A percentile compares a stretch with the other conserved stretches of the same genome.
Conservation (phyloP, 192 early-diverging fungal genomes). For the Entophlyctis helioformis region DNA sequence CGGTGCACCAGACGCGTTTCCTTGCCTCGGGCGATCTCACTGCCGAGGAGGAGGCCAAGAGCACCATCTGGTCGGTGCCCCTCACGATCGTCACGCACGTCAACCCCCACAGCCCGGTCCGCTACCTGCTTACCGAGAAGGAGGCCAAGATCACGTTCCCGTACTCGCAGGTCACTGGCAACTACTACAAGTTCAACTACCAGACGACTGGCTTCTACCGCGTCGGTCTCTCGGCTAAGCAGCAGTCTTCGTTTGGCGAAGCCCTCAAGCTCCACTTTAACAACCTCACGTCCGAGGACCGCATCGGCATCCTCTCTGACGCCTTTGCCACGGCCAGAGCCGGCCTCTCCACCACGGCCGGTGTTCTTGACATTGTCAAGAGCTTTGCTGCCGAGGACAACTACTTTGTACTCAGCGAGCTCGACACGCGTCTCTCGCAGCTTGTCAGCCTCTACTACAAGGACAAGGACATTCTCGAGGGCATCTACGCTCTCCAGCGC, state of each 20-base stretch:
- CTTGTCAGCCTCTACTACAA: constrained; percentile 57
- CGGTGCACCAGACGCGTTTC: constrained; percentile 72
- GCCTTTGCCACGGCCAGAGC: constrained; percentile 62
- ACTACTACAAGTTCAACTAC: constrained; percentile 79
- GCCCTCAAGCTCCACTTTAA: constrained; percentile 34
- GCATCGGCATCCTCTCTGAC: constrained; percentile 75
- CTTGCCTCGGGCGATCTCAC: constrained; percentile 66
- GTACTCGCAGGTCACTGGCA: constrained; percentile 17
- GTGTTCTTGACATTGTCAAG: constrained; percentile 61
- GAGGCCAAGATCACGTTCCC: constrained; percentile 32
- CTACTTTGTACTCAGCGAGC: constrained; percentile 9
- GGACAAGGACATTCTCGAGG: constrained; percentile 41
- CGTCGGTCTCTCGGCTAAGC: constrained; percentile 38
- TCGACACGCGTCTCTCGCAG: constrained; percentile 53
- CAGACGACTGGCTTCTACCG: constrained; percentile 75
- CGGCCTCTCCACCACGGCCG: constrained; percentile 64
- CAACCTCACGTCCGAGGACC: constrained; percentile 46
- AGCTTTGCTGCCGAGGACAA: constrained; percentile 65
- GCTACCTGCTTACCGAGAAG: constrained; percentile 38
- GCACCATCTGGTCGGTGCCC: constrained; percentile 76
- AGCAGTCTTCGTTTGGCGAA: constrained; percentile 17
- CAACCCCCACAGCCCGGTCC: constrained; percentile 19
- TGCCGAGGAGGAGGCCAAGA: constrained; percentile 54
- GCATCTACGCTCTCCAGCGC: constrained; percentile 55
- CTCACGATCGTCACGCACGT: constrained; percentile 39